phyloP scores from a whole-genome alignment of 306 rosid species.

The Trifolium pratense region DNA sequence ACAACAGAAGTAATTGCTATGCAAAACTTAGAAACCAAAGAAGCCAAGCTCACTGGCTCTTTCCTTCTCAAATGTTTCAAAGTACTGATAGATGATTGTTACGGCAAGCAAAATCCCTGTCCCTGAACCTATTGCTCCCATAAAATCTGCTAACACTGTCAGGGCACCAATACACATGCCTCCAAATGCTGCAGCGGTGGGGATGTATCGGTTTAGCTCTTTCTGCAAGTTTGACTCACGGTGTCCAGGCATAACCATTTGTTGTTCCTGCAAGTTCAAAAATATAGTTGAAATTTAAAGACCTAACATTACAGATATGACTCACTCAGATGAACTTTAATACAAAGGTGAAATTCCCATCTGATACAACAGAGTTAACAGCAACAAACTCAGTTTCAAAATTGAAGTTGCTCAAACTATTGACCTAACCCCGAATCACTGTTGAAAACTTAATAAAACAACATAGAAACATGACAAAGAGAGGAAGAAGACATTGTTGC shows the following conservation, averaged over 20 bases:
- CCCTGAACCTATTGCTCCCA: conserved; percentile 97
- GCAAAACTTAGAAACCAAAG: conserved; percentile 69
- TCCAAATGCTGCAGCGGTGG: conserved; percentile 94
- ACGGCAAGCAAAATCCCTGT: conserved; percentile 91
- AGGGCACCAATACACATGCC: conserved; percentile 92
- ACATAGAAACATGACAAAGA: neutral
- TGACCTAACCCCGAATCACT: neutral
- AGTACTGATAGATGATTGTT: conserved; percentile 90
- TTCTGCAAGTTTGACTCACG: conserved; percentile 89
- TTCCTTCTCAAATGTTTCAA: conserved; percentile 89
- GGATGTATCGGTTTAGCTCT: conserved; percentile 85
- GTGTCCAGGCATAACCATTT: conserved; percentile 97
- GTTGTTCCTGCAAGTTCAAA: conserved; percentile 79
- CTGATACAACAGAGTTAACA: neutral
- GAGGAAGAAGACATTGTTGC: neutral
- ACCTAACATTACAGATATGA: neutral
- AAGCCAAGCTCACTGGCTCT: conserved; percentile 90
- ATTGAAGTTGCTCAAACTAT: conserved; percentile 14
- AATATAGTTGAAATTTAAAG: conserved; percentile 1
- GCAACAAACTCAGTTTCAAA: conserved; percentile 10
- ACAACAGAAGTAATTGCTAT: neutral
- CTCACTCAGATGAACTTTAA: neutral
- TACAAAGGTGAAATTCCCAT: neutral
- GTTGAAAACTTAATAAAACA: neutral
- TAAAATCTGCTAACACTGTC: conserved; percentile 91